A percentile compares a stretch with the other conserved stretches of the same genome.
Evolutionary conservation across 495 filamentous ascomycete genomes (phyloP).

Genomic region (Clohesyomyces aquaticus): DNA sequence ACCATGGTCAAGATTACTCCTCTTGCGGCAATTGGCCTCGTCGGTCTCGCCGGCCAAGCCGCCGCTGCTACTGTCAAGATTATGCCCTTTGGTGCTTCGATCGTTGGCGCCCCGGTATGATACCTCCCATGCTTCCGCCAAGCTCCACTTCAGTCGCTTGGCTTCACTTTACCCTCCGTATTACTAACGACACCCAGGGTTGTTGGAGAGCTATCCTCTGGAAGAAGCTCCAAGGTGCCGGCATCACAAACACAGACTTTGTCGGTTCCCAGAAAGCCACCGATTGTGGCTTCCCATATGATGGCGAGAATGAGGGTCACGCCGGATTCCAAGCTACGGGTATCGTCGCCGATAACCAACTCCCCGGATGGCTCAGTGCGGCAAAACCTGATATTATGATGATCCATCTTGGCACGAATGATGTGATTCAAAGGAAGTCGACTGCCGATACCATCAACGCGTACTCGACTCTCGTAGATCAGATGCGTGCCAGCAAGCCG

Average conservation of each 20-base stretch:
- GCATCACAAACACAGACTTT: slow-evolving; percentile 33
- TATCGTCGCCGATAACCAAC: slow-evolving; percentile 15
- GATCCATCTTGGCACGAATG: slow-evolving; percentile 38
- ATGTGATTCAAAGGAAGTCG: slow-evolving; percentile 8
- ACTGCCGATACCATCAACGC: slow-evolving; percentile 24
- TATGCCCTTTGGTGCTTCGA: slow-evolving; percentile 37
- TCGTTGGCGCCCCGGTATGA: slow-evolving; percentile 29
- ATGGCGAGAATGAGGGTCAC: slow-evolving; percentile 36
- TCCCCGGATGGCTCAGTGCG: slow-evolving; percentile 16
- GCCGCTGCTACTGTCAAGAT: slow-evolving; percentile 22
- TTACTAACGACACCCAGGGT: slow-evolving; percentile 22
- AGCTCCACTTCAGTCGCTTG: neutral
- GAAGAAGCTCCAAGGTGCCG: slow-evolving; percentile 23
- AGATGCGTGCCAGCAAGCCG: slow-evolving; percentile 25
- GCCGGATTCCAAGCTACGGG: slow-evolving; percentile 22
- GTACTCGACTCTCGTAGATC: slow-evolving; percentile 19
- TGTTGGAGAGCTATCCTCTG: slow-evolving; percentile 36
- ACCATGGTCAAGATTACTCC: slow-evolving; percentile 21
- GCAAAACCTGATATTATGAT: slow-evolving; percentile 29
- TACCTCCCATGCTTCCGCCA: slow-evolving; percentile 1
- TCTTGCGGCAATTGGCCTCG: slow-evolving; percentile 9
- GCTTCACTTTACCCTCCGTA: neutral
- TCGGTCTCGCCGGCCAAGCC: slow-evolving; percentile 6
- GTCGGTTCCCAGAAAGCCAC: slow-evolving; percentile 26
- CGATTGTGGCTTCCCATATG: slow-evolving; percentile 29